These are phyloP conservation scores for Sugiyamaella japonica DNA, from an alignment of 1,139 yeast species.

Conservation along the genomic window DNA sequence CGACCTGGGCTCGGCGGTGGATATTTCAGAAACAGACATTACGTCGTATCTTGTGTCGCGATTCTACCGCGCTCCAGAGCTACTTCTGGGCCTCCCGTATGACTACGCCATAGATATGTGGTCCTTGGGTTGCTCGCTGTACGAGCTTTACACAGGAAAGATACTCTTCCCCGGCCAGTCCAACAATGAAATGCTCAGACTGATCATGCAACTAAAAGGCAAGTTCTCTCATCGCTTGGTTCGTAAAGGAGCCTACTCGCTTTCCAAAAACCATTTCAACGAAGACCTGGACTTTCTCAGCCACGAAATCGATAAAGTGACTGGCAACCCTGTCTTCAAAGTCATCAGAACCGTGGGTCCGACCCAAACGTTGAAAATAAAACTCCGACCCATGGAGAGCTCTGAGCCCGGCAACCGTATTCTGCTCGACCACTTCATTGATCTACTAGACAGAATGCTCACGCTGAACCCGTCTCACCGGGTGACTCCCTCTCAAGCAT, in stretches of 20 bases:
- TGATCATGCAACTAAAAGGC: constrained; percentile 40
- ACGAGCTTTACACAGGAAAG: constrained; percentile 79
- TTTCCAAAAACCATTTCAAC: constrained; percentile 36
- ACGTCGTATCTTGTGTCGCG: constrained; percentile 87
- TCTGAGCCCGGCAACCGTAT: constrained; percentile 9
- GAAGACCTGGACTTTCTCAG: constrained; percentile 35
- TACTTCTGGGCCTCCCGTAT: constrained; percentile 82
- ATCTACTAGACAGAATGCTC: constrained; percentile 67
- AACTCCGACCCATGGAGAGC: constrained; percentile 23
- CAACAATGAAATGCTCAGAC: constrained; percentile 40
- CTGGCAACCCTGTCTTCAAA: constrained; percentile 30
- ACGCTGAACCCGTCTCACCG: constrained; percentile 73
- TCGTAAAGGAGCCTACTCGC: constrained; percentile 35
- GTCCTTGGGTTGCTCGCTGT: constrained; percentile 91
- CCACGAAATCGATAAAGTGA: constrained; percentile 33
- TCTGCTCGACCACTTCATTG: constrained; percentile 38
- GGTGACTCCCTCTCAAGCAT: constrained; percentile 66
- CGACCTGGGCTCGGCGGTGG: constrained; percentile 85
- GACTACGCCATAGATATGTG: constrained; percentile 81
- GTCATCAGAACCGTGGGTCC: constrained; percentile 28
- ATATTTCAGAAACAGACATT: constrained; percentile 65
- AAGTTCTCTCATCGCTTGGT: constrained; percentile 38
- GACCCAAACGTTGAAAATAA: constrained; percentile 25
- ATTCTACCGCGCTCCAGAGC: constrained; percentile 91
- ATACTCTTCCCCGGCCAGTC: constrained; percentile 76